Conservation (phyloP, 2,329 filamentous ascomycete species). For the Aspergillus aculeatus region DNA sequence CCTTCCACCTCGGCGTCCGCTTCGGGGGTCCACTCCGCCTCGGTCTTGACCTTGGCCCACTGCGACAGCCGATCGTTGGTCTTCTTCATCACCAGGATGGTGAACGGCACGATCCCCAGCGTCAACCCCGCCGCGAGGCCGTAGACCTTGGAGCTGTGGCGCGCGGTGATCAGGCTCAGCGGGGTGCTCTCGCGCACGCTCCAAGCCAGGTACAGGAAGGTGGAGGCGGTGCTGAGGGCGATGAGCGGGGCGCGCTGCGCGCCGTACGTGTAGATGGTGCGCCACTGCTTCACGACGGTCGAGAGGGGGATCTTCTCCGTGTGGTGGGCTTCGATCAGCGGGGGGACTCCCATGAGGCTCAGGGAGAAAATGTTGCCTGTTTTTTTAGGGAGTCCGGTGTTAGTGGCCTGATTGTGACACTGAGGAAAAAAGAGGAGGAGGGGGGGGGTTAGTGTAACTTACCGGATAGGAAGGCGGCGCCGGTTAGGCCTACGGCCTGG, state of each 20-base stretch:
- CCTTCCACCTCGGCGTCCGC: not conserved
- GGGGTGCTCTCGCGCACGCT: conserved; percentile 17
- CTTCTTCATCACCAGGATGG: conserved; percentile 26
- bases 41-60: conserved; percentile 13
- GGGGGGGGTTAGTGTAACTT: not conserved
- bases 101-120: conserved; percentile 36
- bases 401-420: not conserved
- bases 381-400: not conserved
- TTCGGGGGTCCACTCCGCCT: not conserved
- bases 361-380: conserved; percentile 29
- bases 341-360: conserved; percentile 26
- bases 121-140: conserved; percentile 29
- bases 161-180: conserved; percentile 13
- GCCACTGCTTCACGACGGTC: conserved; percentile 19
- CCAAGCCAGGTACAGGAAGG: conserved; percentile 33
- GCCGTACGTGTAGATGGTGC: conserved; percentile 23
- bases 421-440: not conserved
- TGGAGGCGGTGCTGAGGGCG: conserved; percentile 19
- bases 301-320: conserved; percentile 7
- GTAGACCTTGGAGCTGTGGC: conserved; percentile 23
- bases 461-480: conserved; percentile 34
- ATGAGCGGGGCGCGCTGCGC: conserved; percentile 27
- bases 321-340: conserved; percentile 22
- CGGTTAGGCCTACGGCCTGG: conserved; percentile 29
- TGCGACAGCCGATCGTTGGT: conserved; percentile 30